phyloP scores from a whole-genome alignment of 768 basidiomycete genomes.

The Podaxis sp. region DNA sequence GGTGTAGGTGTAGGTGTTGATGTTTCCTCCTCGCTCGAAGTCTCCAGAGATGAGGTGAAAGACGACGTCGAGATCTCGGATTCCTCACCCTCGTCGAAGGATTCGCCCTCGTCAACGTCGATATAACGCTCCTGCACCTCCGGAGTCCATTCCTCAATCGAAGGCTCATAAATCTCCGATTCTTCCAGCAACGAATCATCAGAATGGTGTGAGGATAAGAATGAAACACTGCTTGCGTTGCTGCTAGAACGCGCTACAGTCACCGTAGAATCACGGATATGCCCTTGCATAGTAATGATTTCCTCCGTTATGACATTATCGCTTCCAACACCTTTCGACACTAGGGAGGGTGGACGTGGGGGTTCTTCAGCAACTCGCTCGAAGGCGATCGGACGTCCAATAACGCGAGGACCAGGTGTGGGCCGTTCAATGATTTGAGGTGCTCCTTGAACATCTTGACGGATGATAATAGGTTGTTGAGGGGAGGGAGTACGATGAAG shows the following conservation, averaged over 20 bases:
- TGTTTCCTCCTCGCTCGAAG: constrained; percentile 3
- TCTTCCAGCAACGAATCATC: constrained; percentile 56
- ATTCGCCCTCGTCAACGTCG: constrained; percentile 1
- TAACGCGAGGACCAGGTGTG: neutral
- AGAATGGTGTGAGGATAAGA: constrained; percentile 64
- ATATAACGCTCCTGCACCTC: constrained; percentile 1
- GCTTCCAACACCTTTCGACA: constrained; percentile 45
- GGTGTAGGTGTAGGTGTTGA: constrained; percentile 18
- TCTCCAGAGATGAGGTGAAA: constrained; percentile 12
- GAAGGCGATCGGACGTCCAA: neutral
- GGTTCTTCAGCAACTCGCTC: constrained; percentile 5
- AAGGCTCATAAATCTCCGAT: constrained; percentile 15
- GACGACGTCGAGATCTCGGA: constrained; percentile 12
- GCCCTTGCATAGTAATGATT: constrained; percentile 14
- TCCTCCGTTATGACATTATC: constrained; percentile 27
- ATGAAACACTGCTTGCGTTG: constrained; percentile 43
- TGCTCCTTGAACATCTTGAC: neutral
- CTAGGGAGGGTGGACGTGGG: constrained; percentile 15
- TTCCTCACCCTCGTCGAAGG: neutral
- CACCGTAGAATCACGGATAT: constrained; percentile 23
- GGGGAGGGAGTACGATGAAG: constrained; percentile 44
- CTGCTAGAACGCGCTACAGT: constrained; percentile 37
- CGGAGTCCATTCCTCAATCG: neutral
- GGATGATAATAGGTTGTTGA: constrained; percentile 19
- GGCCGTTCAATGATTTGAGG: constrained; percentile 3